phyloP scores from a whole-genome alignment of 176 grass and related monocot genomes.

The Aegilops bicornis region DNA sequence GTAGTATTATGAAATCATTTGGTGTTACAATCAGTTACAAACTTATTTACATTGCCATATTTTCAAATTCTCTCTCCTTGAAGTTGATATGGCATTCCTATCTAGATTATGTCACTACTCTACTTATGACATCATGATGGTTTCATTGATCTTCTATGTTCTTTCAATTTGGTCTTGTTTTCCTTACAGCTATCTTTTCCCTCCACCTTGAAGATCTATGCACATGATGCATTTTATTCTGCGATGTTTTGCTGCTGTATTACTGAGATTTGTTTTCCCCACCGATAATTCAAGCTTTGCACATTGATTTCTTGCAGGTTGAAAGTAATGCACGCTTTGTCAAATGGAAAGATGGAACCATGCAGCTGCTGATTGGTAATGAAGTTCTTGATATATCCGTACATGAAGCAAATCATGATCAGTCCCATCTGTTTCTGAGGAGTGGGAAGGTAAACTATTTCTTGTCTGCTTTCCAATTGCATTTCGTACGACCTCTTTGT shows the following conservation, averaged over 20 bases:
- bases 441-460: constrained; percentile 64
- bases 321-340: constrained; percentile 98
- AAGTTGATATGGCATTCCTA: background rate
- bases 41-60: constrained; percentile 13
- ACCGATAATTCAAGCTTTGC: constrained; percentile 20
- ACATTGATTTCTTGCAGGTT: constrained; percentile 48
- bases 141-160: constrained; percentile 1
- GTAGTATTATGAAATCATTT: constrained; percentile 5
- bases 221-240: constrained; percentile 16
- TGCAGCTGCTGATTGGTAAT: constrained; percentile 92
- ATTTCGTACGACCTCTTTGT: constrained; percentile 14
- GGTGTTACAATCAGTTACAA: constrained; percentile 11
- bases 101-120: constrained; percentile 6
- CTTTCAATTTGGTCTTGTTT: background rate
- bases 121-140: constrained; percentile 16
- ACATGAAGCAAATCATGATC: constrained; percentile 83
- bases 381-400: constrained; percentile 98
- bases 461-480: background rate
- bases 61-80: constrained; percentile 6
- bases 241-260: constrained; percentile 14
- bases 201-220: background rate
- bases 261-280: constrained; percentile 2
- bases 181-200: background rate
- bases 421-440: constrained; percentile 90
- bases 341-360: constrained; percentile 94